Percentiles rank a stretch among this genome's conserved stretches.
Conservation (phyloP, 1,284 basidiomycete species). For the Ustilago trichophora region DNA sequence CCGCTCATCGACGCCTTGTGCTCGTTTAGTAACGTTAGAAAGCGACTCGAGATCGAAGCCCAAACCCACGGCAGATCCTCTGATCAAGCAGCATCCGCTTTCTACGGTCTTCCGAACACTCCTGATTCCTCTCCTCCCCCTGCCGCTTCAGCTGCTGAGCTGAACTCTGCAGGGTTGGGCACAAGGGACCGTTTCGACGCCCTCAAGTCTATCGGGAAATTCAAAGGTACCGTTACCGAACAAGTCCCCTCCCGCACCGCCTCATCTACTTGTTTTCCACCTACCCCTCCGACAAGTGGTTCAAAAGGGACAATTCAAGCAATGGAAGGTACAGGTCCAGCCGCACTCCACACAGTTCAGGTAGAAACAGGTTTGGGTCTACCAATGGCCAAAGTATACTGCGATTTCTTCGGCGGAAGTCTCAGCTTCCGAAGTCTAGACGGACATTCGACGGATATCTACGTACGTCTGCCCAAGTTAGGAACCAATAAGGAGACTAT, state of each 20-base stretch:
- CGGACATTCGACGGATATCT: slow-evolving; percentile 67
- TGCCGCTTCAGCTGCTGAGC: not conserved
- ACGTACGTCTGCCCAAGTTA: slow-evolving; percentile 78
- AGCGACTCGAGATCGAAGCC: slow-evolving; percentile 53
- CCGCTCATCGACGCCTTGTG: slow-evolving; percentile 55
- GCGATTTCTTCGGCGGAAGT: slow-evolving; percentile 73
- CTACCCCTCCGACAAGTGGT: too few species aligned
- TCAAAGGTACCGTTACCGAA: slow-evolving; percentile 59
- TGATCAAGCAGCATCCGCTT: not conserved
- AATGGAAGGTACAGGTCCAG: slow-evolving; percentile 45
- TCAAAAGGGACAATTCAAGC: slow-evolving; percentile 1
- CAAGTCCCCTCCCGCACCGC: slow-evolving; percentile 42
- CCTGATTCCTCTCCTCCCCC: slow-evolving; percentile 4
- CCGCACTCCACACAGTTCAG: slow-evolving; percentile 39
- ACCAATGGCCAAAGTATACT: slow-evolving; percentile 60
- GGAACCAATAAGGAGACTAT: slow-evolving; percentile 80
- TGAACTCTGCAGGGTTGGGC: slow-evolving; percentile 26
- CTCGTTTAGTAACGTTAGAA: slow-evolving; percentile 56
- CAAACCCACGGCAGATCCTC: not conserved
- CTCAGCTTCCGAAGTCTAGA: slow-evolving; percentile 82
- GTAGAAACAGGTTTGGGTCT: slow-evolving; percentile 58
- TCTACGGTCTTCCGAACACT: too few species aligned
- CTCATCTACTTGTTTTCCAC: too few species aligned
- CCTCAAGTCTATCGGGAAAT: slow-evolving; percentile 43
- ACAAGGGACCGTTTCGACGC: slow-evolving; percentile 46